These are phyloP conservation scores for Hericium erinaceus DNA, from an alignment of 768 basidiomycete species.

Conservation along the genomic window DNA sequence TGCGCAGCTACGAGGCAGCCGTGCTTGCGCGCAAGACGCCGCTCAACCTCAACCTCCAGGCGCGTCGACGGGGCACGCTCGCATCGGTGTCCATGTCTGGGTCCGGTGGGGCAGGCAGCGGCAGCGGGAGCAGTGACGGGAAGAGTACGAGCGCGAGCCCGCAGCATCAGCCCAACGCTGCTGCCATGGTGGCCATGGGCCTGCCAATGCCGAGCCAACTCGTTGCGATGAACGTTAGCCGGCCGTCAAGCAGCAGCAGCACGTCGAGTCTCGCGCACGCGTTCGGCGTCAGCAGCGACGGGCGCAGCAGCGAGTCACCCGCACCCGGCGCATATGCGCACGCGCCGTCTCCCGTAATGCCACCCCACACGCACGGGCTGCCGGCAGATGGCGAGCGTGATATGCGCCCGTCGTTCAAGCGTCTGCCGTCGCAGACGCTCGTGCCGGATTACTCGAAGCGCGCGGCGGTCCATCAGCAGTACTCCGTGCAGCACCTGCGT, in stretches of 20 bases:
- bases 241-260: constrained; percentile 28
- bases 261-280: constrained; percentile 32
- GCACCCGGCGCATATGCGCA: constrained; percentile 5
- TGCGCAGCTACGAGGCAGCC: constrained; percentile 67
- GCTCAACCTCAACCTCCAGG: constrained; percentile 45
- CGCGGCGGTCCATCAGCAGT: constrained; percentile 2
- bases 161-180: background rate
- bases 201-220: background rate
- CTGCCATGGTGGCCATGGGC: background rate
- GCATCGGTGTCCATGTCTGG: background rate
- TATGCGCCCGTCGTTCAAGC: constrained; percentile 58
- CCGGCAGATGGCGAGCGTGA: constrained; percentile 10
- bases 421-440: constrained; percentile 65
- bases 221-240: constrained; percentile 17
- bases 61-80: constrained; percentile 23
- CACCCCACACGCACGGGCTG: no score
- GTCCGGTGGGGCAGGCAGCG: background rate
- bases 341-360: no score
- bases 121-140: background rate
- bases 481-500: background rate
- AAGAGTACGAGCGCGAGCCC: constrained; percentile 17
- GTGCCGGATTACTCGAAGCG: constrained; percentile 51
- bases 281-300: constrained; percentile 20
- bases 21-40: constrained; percentile 61
- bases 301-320: constrained; percentile 1